Evolutionary conservation across 148 eudicot species (phyloP).

Genomic region (Bassia scoparia): DNA sequence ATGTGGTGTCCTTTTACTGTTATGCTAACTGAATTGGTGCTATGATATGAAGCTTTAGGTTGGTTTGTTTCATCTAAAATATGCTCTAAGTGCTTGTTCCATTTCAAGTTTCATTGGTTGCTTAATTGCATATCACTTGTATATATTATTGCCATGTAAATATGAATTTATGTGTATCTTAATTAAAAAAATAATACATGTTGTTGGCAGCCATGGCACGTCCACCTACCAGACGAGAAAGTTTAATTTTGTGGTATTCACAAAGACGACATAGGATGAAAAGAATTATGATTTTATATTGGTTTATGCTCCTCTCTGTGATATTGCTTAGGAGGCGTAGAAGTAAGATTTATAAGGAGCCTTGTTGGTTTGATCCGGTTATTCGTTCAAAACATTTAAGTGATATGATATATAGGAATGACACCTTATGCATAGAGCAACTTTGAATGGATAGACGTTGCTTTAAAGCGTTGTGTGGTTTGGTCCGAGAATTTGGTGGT

Average conservation of each 20-base stretch:
- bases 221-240: background rate
- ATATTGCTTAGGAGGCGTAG: slow-evolving; percentile 7
- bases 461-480: background rate
- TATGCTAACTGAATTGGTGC: background rate
- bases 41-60: background rate
- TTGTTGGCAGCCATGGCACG: background rate
- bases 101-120: background rate
- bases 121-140: background rate
- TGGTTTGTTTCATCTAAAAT: background rate
- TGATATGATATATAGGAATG: slow-evolving; percentile 6
- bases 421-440: slow-evolving; percentile 5
- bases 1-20: background rate
- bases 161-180: background rate
- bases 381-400: background rate
- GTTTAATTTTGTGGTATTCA: slow-evolving; percentile 1
- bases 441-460: slow-evolving; percentile 12
- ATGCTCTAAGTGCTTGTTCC: background rate
- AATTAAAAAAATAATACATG: no score
- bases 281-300: background rate
- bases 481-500: slow-evolving; percentile 10
- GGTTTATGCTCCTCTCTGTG: background rate
- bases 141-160: background rate
- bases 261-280: slow-evolving; percentile 3
- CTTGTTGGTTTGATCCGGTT: slow-evolving; percentile 11
- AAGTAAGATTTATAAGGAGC: background rate